phyloP scores from a whole-genome alignment of 257 asterid species.

The Coffea canephora region DNA sequence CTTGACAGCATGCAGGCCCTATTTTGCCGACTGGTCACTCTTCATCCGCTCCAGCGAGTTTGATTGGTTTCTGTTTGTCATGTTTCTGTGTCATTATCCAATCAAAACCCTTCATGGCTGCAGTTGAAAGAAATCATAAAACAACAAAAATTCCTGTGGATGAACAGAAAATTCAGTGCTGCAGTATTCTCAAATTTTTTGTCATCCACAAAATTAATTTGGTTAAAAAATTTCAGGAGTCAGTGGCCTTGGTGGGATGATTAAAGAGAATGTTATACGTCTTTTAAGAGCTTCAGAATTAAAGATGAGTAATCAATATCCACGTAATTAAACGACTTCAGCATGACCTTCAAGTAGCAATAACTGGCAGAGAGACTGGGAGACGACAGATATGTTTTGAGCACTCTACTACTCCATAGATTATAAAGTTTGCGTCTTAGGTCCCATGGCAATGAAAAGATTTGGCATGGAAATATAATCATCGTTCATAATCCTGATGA shows the following conservation, averaged over 20 bases:
- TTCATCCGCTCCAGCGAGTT: neutral
- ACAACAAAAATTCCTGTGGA: neutral
- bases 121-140: slow-evolving; percentile 7
- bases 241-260: neutral
- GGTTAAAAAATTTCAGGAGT: no score
- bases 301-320: no score
- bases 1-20: neutral
- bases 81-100: neutral
- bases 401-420: no score
- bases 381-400: no score
- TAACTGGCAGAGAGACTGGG: no score
- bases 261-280: no score
- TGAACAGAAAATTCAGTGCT: neutral
- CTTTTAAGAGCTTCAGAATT: neutral
- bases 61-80: neutral
- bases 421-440: neutral
- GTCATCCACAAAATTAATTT: neutral
- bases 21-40: neutral
- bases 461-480: neutral
- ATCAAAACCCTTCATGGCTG: slow-evolving; percentile 2
- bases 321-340: no score
- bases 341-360: no score
- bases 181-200: neutral
- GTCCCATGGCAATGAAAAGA: neutral
- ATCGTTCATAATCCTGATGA: no score